A percentile compares a stretch with the other conserved stretches of the same genome.
These are phyloP conservation scores for Pseudonitzschia delicatissima DNA, from an alignment of 108 stramenopile genomes.

Conservation along the genomic window DNA sequence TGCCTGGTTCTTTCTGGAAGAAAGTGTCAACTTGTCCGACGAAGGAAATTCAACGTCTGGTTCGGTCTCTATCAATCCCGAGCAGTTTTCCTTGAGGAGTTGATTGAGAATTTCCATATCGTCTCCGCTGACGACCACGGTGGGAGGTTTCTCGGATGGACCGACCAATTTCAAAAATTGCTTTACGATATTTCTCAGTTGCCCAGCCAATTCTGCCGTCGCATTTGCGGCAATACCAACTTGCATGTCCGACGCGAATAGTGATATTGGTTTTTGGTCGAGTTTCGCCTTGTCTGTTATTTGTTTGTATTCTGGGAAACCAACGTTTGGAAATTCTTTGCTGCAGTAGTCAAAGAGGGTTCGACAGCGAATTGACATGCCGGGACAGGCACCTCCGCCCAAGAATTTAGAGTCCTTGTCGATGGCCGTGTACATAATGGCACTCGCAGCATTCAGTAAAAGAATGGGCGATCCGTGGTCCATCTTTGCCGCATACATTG, in stretches of 20 bases:
- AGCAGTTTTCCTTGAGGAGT: not conserved
- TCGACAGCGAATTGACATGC: slow-evolving; percentile 38
- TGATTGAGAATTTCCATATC: slow-evolving; percentile 45
- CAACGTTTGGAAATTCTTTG: slow-evolving; percentile 46
- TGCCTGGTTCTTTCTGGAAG: not conserved
- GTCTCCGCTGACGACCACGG: slow-evolving; percentile 57
- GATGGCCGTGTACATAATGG: slow-evolving; percentile 64
- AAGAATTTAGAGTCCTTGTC: slow-evolving; percentile 52
- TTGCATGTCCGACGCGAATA: slow-evolving; percentile 28
- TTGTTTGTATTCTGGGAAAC: slow-evolving; percentile 18
- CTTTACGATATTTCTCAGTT: slow-evolving; percentile 44
- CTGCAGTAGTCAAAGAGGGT: slow-evolving; percentile 41
- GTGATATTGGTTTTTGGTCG: slow-evolving; percentile 42
- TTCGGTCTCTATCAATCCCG: not conserved
- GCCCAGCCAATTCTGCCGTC: slow-evolving; percentile 46
- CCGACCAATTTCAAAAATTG: slow-evolving; percentile 9
- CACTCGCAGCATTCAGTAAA: slow-evolving; percentile 66
- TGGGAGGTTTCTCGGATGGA: not conserved
- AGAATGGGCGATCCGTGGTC: slow-evolving; percentile 40
- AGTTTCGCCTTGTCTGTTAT: slow-evolving; percentile 21
- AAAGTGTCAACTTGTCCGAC: not conserved
- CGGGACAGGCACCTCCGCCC: slow-evolving; percentile 72
- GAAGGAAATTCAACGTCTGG: slow-evolving; percentile 10
- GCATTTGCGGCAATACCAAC: slow-evolving; percentile 59
- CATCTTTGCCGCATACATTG: slow-evolving; percentile 37